Evolutionary conservation across 768 basidiomycete genomes (phyloP), one percentile per base, ranked within the genome.

Genomic region (Asterophora lycoperdoides): DNA sequence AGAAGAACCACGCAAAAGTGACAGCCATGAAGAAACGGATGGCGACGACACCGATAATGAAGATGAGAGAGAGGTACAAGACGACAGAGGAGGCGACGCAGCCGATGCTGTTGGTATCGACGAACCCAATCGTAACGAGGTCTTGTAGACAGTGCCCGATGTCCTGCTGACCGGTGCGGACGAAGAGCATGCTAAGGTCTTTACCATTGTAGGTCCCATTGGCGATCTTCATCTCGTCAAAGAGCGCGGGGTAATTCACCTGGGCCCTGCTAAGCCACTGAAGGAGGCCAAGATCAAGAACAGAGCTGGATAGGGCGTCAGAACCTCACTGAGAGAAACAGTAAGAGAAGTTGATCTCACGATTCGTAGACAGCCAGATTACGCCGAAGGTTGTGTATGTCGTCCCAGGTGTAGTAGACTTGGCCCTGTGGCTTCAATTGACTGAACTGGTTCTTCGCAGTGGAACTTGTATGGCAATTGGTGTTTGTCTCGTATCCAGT

Each of bases 1-100:
- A 92, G 66, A 90, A 87, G 79, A 97, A 98, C 96, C 96, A 99
- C 19, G 89, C 79, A 68, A 98, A 99, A 64, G 95, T 76, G 62
- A 96, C 89, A 40, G 96, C 96, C 93, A 98, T 95, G 57, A 79
- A 73, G 71, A 98, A 99, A 30, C 93, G 89, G 65, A 96, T 93
- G 46, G 81, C 77, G 55, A 98, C 95, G 53, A 98, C 95, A 52
- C 95, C 95, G 54, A 95, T 86, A 65, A 99, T 98, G 79, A 98
- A 96, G 56, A 93, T 79, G 59, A 98, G 84, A 40, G 95, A 97
- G 48, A 95, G 76, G 65, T 93, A 95, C 49, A 98, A 86, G 32
- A 98, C 93, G 55, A 99, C 87, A 49, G 85, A 76, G 6, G 95
- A 96, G 6, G 95, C 94, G 51, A 98, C 90, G 60, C 96, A 99